phyloP scores from a whole-genome alignment of 2,329 filamentous ascomycete species.

The Cordyceps javanica region DNA sequence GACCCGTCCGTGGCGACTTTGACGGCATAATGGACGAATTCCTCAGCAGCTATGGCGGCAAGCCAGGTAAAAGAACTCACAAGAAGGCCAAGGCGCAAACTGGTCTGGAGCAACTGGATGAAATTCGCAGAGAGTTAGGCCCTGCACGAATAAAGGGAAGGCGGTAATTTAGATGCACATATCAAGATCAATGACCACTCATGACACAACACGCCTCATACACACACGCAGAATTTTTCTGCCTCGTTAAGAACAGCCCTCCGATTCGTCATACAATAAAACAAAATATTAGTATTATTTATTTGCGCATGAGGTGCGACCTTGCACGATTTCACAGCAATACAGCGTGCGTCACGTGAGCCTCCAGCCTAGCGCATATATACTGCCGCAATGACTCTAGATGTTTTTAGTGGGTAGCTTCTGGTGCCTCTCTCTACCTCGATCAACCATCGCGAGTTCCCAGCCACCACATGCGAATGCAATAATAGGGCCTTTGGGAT shows the following conservation, averaged over 20 bases:
- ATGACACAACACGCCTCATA: background rate
- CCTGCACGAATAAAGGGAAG: slow-evolving; percentile 56
- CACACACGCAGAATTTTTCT: background rate
- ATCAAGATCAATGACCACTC: background rate
- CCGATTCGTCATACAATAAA: background rate
- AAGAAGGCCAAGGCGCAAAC: slow-evolving; percentile 77
- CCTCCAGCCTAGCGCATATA: background rate
- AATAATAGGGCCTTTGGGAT: background rate
- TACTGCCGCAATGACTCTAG: background rate
- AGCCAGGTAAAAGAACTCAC: slow-evolving; percentile 64
- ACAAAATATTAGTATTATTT: background rate
- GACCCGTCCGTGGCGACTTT: slow-evolving; percentile 70
- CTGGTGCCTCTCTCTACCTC: slow-evolving; percentile 6
- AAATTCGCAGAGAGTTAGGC: slow-evolving; percentile 75
- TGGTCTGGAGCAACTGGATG: slow-evolving; percentile 84
- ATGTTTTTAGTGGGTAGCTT: slow-evolving; percentile 11
- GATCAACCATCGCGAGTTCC: slow-evolving; percentile 9
- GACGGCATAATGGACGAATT: slow-evolving; percentile 92
- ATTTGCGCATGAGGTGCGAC: background rate
- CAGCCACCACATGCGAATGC: slow-evolving; percentile 6
- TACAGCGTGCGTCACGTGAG: slow-evolving; percentile 6
- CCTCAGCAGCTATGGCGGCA: slow-evolving; percentile 60
- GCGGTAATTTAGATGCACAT: slow-evolving; percentile 1
- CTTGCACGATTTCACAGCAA: background rate
- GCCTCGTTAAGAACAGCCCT: background rate